Evolutionary conservation across 768 basidiomycete species (phyloP), one percentile per base, ranked within the genome.

Genomic region (Chalciporus sphaerocephalus): DNA sequence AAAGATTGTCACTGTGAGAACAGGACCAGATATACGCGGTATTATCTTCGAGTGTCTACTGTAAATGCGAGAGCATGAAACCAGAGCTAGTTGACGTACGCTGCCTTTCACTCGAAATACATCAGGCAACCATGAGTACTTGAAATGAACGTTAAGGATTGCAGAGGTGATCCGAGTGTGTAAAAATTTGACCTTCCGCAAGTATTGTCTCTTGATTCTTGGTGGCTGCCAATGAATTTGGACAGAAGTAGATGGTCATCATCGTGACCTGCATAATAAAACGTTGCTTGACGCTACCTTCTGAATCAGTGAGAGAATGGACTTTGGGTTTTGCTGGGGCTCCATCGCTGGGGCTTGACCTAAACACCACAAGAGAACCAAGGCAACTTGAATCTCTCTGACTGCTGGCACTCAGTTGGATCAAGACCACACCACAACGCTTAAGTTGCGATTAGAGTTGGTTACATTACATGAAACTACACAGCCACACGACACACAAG

Each of bases 91-190:
- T 54, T 12, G 15, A 71, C 83, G 55, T 62, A 91, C 87, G 52
- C 85, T 90, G 54, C 88, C 87, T 72, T 91, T 82, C 51, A 92
- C 44, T 32, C 91, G 79, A 35, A 93, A 71, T 16, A 93, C 87
- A 65, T 93, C 92, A 2, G 91, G 88, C 11, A 93, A 70, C 91
- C 92, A 94, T 13, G 87, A 88, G 61, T 89, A 91, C 87, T 89
- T 47, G 16, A 42, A 43, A 37, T 35, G 21, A 42, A 48, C 27
- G 11, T 23, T 12, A 7, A 34, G n/a, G 18, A 24, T n/a, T 35
- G 27, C 16, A 28, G 30, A 47, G 28, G 24, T 28, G 21, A 21
- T 25, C 15, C 9, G 38, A 25, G 25, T 16, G 36, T 25, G 8
- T 23, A 33, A 46, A 33, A 28, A 33, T 4, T 44, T 37, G 32